Evolutionary conservation across 2,329 filamentous ascomycete species (phyloP).

Genomic region (Myotisia sp.): DNA sequence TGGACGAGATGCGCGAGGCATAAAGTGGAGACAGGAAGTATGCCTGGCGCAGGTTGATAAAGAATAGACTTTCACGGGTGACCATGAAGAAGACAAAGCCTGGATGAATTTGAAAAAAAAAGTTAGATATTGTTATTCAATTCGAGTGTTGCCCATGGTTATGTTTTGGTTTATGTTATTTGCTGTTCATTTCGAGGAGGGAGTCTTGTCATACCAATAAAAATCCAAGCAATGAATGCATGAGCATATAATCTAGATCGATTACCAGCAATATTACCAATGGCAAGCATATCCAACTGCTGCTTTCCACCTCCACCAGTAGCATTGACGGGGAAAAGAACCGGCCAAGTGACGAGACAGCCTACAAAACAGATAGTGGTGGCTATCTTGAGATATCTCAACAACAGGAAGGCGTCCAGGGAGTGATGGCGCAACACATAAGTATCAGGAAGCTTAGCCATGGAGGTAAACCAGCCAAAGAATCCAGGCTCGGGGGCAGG

Average conservation of each 20-base stretch:
- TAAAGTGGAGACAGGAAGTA: slow-evolving; percentile 78
- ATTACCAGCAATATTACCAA: slow-evolving; percentile 49
- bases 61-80: slow-evolving; percentile 77
- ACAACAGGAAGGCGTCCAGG: slow-evolving; percentile 78
- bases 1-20: slow-evolving; percentile 70
- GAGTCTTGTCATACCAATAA: too few relatives aligned
- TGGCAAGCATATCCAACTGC: slow-evolving; percentile 65
- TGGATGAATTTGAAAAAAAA: slow-evolving; percentile 11
- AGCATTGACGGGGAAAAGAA: slow-evolving; percentile 76
- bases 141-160: too few relatives aligned
- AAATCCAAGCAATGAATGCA: slow-evolving; percentile 65
- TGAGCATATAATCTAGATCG: slow-evolving; percentile 68
- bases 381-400: slow-evolving; percentile 72
- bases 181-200: too few relatives aligned
- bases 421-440: slow-evolving; percentile 82
- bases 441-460: slow-evolving; percentile 56
- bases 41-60: slow-evolving; percentile 82
- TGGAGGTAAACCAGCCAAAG: slow-evolving; percentile 53
- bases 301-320: slow-evolving; percentile 54
- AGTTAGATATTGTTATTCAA: too few relatives aligned
- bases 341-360: slow-evolving; percentile 69
- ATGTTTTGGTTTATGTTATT: too few relatives aligned
- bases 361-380: slow-evolving; percentile 71
- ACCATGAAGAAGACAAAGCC: slow-evolving; percentile 78
- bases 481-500: slow-evolving; percentile 46